A percentile compares a stretch with the other conserved stretches of the same genome.
Conservation (phyloP, 805 yeast genomes). For the Candida sakaeoensis region DNA sequence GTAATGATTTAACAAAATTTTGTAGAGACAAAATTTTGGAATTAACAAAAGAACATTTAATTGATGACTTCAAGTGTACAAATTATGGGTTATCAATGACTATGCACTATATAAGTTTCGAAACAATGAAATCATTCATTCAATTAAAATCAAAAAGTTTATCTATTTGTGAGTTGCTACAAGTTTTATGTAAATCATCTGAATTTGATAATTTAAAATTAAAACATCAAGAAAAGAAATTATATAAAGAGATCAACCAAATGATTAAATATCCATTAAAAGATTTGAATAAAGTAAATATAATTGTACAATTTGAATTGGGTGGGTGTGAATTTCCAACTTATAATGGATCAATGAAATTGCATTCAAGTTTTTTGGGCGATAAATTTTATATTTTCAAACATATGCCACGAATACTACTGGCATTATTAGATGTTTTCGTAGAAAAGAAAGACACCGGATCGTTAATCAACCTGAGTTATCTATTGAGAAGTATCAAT, state of each 20-base stretch:
- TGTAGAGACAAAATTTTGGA: slow-evolving; percentile 29
- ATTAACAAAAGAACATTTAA: slow-evolving; percentile 28
- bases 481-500: slow-evolving; percentile 35
- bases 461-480: slow-evolving; percentile 37
- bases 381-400: slow-evolving; percentile 44
- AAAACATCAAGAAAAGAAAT: slow-evolving; percentile 41
- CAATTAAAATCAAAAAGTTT: slow-evolving; percentile 10
- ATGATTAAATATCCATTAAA: slow-evolving; percentile 33
- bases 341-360: slow-evolving; percentile 36
- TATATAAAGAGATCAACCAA: slow-evolving; percentile 41
- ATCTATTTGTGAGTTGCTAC: slow-evolving; percentile 17
- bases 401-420: slow-evolving; percentile 39
- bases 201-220: slow-evolving; percentile 42
- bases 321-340: slow-evolving; percentile 48
- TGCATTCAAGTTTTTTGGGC: slow-evolving; percentile 36
- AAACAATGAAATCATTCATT: slow-evolving; percentile 38
- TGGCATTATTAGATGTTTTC: slow-evolving; percentile 44
- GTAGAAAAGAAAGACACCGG: slow-evolving; percentile 37
- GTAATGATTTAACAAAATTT: slow-evolving; percentile 26
- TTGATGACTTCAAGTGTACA: slow-evolving; percentile 27
- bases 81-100: slow-evolving; percentile 48
- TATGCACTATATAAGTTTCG: slow-evolving; percentile 42
- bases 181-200: slow-evolving; percentile 27
- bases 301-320: slow-evolving; percentile 47
- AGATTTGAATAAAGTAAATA: slow-evolving; percentile 36